Evolutionary conservation across 371 early-diverging fungal genomes (phyloP), one percentile per base, ranked within the genome.

Genomic region (Mycotypha africana): DNA sequence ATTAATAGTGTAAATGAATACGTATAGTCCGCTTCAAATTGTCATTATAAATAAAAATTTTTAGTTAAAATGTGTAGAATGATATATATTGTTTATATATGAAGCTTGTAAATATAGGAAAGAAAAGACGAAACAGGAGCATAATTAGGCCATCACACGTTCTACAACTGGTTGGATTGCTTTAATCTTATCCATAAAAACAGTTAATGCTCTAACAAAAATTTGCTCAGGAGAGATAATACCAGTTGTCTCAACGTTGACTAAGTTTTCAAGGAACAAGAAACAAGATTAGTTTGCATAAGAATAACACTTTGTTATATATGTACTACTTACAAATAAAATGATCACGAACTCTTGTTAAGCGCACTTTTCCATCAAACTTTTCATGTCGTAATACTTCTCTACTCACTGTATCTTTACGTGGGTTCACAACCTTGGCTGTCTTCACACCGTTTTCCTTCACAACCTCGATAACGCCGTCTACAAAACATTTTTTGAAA

Each of bases 361-460:
- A 72, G 40, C 82, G 80, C 39, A 99, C 98, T 60, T 87, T 92
- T 56, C 84, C 84, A 47, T 89, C 81, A 53, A 99, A 97, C 69
- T 96, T 93, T 25, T 80, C 70, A 60, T 98, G 95, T 34, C 99
- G 84, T 53, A 99, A 74, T 4, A 89, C 95, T 65, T 99, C 97
- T 40, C 99, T 83, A 56, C 91, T 93, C 28, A 97, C 92, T 4
- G 95, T 93, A 64, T 98, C 98, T 65, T 89, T 86, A 50, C 99
- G 83, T 38, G 97, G 81, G 63, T 98, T 93, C 11, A 77, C 86
- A 5, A 99, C 93, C 43, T 78, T 73, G 24, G 98, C 99, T 12
- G 58, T 56, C 30, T 74, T 70, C 28, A 58, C 63, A 46, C 88
- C 85, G 22, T 74, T 65, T 51, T 85, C 86, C 20, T 60, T 60